Evolutionary conservation across 1,284 basidiomycete genomes (phyloP), one percentile per base, ranked within the genome.

Genomic region (Exobasidium cylindrosporum): DNA sequence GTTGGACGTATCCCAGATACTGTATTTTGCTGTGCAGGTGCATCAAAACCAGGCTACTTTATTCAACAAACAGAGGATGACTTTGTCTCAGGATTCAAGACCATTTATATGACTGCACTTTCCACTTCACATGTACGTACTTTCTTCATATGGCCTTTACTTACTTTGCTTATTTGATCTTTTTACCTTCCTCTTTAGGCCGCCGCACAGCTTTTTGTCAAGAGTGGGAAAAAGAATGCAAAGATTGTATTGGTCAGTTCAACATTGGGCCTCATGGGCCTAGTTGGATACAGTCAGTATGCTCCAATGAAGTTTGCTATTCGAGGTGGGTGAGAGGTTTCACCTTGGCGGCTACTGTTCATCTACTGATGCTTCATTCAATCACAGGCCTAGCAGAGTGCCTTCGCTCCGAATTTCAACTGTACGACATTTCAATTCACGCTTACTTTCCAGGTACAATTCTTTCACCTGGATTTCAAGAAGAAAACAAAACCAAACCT

Each of bases 401-500:
- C 0, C 83, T 97, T 21, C 87, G 90, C 14, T 88, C 87, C 50
- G 94, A 97, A 77, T 82, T 94, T 57, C 81, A 87, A 62, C 82
- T 96, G 0, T 91, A 92, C 76, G 85, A 84, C 58, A 90, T 94
- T 76, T 82, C 84, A 49, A 86, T 94, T 0, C 92, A 95, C 72
- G 86, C 92, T 58, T 93, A 88, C 82, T 89, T 92, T 82, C 92
- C 93, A 0, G 86, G 85, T 0, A 93, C 91, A 0, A 96, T 97
- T 81, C 85, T 85, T 63, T 88, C 87, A 0, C 90, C 92, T 0
- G 92, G 92, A 0, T 89, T 85, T 69, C 87, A 88, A 11, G 84
- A 86, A 67, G 94, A 97, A 77, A 88, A 91, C 76, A 86, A 85
- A 77, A 85, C 84, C 35, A 97, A 97, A 76, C 94, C 92, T 0